Evolutionary conservation across 306 rosid species (phyloP).

Genomic region (Purshia tridentata): DNA sequence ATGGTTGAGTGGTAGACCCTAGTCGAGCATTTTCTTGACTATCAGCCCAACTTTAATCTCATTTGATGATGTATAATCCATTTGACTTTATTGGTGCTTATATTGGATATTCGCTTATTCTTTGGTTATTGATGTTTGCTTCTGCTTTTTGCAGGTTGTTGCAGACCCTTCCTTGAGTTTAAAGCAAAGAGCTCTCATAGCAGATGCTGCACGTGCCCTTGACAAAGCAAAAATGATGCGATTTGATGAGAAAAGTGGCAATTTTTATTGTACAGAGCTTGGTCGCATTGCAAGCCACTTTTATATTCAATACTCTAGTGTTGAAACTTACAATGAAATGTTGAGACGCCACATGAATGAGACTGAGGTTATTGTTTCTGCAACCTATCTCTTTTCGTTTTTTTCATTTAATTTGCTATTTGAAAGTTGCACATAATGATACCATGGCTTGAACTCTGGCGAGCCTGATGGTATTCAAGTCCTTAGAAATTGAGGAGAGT

Average conservation of each 20-base stretch:
- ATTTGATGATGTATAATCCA: neutral
- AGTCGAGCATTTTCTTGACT: neutral
- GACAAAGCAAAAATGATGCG: constrained; percentile 99
- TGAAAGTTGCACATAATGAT: neutral
- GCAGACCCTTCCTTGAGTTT: constrained; percentile 83
- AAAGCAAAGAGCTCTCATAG: constrained; percentile 84
- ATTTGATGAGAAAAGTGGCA: constrained; percentile 98
- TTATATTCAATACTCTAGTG: constrained; percentile 95
- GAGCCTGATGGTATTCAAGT: no score
- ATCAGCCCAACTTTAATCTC: neutral
- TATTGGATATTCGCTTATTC: constrained; percentile 13
- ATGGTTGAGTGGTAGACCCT: neutral
- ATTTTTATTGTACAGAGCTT: constrained; percentile 96
- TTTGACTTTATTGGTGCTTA: constrained; percentile 11
- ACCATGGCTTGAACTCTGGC: no score
- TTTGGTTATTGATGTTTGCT: constrained; percentile 15
- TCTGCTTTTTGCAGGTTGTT: constrained; percentile 57
- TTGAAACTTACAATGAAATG: constrained; percentile 94
- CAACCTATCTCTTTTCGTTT: constrained; percentile 1
- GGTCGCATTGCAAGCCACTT: constrained; percentile 99
- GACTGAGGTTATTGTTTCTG: constrained; percentile 69
- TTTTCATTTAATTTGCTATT: neutral
- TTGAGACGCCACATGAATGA: constrained; percentile 90
- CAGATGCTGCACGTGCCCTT: constrained; percentile 94
- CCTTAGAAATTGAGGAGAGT: no score